phyloP scores from a whole-genome alignment of 2,329 filamentous ascomycete genomes.

The Aquanectria penicillioides region DNA sequence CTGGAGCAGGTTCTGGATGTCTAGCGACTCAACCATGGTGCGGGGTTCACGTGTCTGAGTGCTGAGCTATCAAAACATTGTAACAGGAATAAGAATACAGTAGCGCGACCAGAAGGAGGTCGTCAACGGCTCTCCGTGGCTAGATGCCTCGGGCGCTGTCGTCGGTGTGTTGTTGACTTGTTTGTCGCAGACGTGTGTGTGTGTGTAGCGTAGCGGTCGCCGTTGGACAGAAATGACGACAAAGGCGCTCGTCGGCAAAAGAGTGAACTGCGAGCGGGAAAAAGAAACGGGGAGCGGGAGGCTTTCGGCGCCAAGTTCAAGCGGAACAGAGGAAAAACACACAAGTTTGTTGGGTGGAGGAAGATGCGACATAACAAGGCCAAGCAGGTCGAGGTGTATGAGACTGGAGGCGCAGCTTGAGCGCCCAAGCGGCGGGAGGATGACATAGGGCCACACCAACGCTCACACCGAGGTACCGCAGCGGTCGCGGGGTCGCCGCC shows the following conservation, averaged over 20 bases:
- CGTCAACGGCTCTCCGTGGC: background rate
- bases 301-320: conserved; percentile 20
- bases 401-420: conserved; percentile 40
- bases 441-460: conserved; percentile 34
- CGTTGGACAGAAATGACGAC: background rate
- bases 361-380: conserved; percentile 37
- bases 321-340: conserved; percentile 24
- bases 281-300: conserved; percentile 17
- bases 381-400: conserved; percentile 29
- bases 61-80: conserved; percentile 36
- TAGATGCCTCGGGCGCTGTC: background rate
- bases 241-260: background rate
- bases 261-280: background rate
- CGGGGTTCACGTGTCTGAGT: conserved; percentile 30
- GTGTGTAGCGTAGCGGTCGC: conserved; percentile 26
- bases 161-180: conserved; percentile 20
- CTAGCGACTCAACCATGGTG: conserved; percentile 56
- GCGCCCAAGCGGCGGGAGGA: conserved; percentile 29
- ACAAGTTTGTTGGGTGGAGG: conserved; percentile 24
- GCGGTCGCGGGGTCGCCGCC: conserved; percentile 3
- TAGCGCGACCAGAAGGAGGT: conserved; percentile 17
- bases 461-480: conserved; percentile 19
- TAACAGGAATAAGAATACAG: conserved; percentile 21
- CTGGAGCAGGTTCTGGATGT: conserved; percentile 58
- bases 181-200: conserved; percentile 33